Percentiles rank a stretch among this genome's conserved stretches.
These are phyloP conservation scores for Penicillium sp. DNA, from an alignment of 2,329 filamentous ascomycete genomes.

Conservation along the genomic window DNA sequence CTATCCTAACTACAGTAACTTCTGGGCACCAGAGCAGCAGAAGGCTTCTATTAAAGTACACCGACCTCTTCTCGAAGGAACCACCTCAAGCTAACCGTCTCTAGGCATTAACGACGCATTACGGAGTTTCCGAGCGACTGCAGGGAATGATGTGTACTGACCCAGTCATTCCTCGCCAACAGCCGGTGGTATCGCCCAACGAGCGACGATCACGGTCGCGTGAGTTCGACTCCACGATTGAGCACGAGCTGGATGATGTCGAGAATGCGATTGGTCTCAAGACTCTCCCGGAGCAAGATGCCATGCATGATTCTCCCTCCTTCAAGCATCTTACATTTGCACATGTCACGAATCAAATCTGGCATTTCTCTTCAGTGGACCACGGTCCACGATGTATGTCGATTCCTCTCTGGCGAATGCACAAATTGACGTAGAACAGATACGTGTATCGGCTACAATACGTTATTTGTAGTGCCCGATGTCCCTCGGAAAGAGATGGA, in stretches of 20 bases:
- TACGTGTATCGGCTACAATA: constrained; percentile 71
- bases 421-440: constrained; percentile 43
- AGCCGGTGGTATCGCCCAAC: constrained; percentile 14
- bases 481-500: constrained; percentile 28
- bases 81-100: constrained; percentile 4
- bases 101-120: constrained; percentile 56
- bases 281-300: constrained; percentile 20
- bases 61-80: neutral
- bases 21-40: constrained; percentile 67
- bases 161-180: constrained; percentile 40
- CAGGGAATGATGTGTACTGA: constrained; percentile 62
- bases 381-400: constrained; percentile 61
- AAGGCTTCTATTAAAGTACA: constrained; percentile 51
- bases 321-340: constrained; percentile 50
- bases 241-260: constrained; percentile 27
- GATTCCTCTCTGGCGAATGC: constrained; percentile 1
- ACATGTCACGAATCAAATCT: constrained; percentile 66
- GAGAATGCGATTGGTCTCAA: constrained; percentile 32
- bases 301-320: constrained; percentile 18
- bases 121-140: constrained; percentile 67
- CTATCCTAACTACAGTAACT: constrained; percentile 51
- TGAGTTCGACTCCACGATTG: constrained; percentile 7
- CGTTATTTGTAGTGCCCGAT: constrained; percentile 48
- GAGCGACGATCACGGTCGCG: constrained; percentile 9
- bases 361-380: constrained; percentile 73